Evolutionary conservation across 306 rosid species (phyloP).

Genomic region (Vicia villosa): DNA sequence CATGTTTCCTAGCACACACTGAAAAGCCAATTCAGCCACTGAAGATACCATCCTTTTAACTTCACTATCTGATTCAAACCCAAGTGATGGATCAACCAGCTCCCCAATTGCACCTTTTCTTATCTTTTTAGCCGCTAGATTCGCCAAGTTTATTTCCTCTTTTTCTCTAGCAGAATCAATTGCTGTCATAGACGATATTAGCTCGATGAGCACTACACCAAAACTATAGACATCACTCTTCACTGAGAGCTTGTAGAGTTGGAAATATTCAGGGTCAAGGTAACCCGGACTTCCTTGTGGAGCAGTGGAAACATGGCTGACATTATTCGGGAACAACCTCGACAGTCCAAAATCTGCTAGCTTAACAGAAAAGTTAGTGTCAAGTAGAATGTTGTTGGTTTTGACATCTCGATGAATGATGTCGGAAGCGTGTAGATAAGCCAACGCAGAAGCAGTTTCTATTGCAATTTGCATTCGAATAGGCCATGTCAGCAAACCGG

Average conservation of each 20-base stretch:
- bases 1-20: slow-evolving; percentile 64
- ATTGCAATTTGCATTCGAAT: slow-evolving; percentile 64
- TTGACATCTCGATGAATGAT: slow-evolving; percentile 77
- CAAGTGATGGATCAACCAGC: slow-evolving; percentile 58
- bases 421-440: slow-evolving; percentile 77
- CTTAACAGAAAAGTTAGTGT: slow-evolving; percentile 51
- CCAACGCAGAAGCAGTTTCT: slow-evolving; percentile 66
- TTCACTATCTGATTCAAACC: slow-evolving; percentile 52
- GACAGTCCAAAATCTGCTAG: slow-evolving; percentile 89
- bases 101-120: slow-evolving; percentile 44
- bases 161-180: slow-evolving; percentile 56
- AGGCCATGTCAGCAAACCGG: slow-evolving; percentile 56
- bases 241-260: slow-evolving; percentile 58
- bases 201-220: slow-evolving; percentile 72
- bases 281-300: slow-evolving; percentile 87
- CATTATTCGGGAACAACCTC: slow-evolving; percentile 57
- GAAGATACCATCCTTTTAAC: slow-evolving; percentile 50
- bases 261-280: slow-evolving; percentile 75
- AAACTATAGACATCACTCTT: slow-evolving; percentile 87
- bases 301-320: slow-evolving; percentile 70
- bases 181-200: slow-evolving; percentile 71
- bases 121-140: slow-evolving; percentile 52
- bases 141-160: slow-evolving; percentile 69
- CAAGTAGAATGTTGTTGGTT: slow-evolving; percentile 73
- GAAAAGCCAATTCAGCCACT: slow-evolving; percentile 71